These are phyloP conservation scores for Leishmania guyanensis DNA, from an alignment of 208 protist genomes.

Conservation along the genomic window DNA sequence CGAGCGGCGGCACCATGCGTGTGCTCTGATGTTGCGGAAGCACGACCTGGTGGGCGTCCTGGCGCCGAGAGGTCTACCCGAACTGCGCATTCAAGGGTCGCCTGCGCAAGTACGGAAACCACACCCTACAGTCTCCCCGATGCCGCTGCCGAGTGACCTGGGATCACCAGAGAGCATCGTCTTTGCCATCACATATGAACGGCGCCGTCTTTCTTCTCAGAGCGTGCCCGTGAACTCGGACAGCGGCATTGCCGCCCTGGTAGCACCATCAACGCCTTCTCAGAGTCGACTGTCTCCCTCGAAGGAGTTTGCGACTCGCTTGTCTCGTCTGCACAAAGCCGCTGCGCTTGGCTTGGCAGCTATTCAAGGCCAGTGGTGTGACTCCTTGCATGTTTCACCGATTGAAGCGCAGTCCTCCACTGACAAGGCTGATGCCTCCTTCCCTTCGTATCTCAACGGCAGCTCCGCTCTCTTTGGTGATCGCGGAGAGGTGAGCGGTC, in stretches of 20 bases:
- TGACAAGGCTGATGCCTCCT: background rate
- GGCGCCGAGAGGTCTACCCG: too few relatives aligned
- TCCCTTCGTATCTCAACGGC: background rate
- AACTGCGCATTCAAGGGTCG: slow-evolving; percentile 6
- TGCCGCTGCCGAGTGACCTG: background rate
- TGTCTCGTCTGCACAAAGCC: slow-evolving; percentile 9
- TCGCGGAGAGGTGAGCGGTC: background rate
- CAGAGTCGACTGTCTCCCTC: background rate
- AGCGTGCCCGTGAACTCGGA: background rate
- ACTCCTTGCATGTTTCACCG: background rate
- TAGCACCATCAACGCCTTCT: background rate
- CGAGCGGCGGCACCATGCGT: background rate
- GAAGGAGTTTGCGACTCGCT: slow-evolving; percentile 3
- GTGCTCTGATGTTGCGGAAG: background rate
- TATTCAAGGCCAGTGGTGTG: background rate
- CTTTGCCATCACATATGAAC: slow-evolving; percentile 20
- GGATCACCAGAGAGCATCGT: slow-evolving; percentile 28
- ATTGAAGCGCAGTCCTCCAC: background rate
- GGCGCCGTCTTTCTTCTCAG: background rate
- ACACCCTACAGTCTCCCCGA: too few relatives aligned
- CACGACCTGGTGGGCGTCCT: too few relatives aligned
- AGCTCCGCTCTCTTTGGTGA: background rate
- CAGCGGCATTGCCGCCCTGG: background rate
- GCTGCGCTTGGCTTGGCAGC: background rate
- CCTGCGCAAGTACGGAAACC: background rate